These are phyloP conservation scores for Pseudogymnoascus sp. DNA, from an alignment of 2,329 filamentous ascomycete species.

Conservation along the genomic window DNA sequence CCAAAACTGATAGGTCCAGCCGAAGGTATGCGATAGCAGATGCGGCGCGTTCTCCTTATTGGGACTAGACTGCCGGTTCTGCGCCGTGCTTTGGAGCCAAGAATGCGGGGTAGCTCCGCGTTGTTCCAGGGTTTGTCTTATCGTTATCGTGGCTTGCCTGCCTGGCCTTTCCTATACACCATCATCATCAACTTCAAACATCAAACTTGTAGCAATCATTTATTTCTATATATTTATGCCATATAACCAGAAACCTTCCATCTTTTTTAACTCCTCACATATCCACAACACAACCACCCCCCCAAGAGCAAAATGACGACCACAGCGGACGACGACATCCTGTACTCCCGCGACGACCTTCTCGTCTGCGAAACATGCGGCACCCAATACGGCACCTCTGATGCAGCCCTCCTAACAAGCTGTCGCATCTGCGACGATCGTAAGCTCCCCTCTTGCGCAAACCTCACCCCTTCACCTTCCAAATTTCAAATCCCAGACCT, in stretches of 20 bases:
- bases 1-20: slow-evolving; percentile 1
- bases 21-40: not conserved
- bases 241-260: not conserved
- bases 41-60: not conserved
- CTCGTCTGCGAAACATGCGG: slow-evolving; percentile 62
- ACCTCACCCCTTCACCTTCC: not conserved
- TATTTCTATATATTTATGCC: not conserved
- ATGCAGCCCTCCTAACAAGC: slow-evolving; percentile 38
- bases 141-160: not conserved
- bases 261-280: not conserved
- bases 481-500: not conserved
- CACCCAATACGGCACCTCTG: slow-evolving; percentile 54
- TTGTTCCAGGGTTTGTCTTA: not conserved
- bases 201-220: not conserved
- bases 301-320: not conserved
- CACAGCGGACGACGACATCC: not conserved
- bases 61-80: not conserved
- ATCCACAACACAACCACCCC: not conserved
- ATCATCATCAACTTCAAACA: not conserved
- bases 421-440: slow-evolving; percentile 67
- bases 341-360: slow-evolving; percentile 21
- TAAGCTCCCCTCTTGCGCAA: slow-evolving; percentile 6
- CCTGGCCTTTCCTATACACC: not conserved
- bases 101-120: not conserved
- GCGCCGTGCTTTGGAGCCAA: not conserved